Evolutionary conservation across 208 protist genomes (phyloP), one percentile per base, ranked within the genome.

Genomic region (Acanthamoeba castellanii): DNA sequence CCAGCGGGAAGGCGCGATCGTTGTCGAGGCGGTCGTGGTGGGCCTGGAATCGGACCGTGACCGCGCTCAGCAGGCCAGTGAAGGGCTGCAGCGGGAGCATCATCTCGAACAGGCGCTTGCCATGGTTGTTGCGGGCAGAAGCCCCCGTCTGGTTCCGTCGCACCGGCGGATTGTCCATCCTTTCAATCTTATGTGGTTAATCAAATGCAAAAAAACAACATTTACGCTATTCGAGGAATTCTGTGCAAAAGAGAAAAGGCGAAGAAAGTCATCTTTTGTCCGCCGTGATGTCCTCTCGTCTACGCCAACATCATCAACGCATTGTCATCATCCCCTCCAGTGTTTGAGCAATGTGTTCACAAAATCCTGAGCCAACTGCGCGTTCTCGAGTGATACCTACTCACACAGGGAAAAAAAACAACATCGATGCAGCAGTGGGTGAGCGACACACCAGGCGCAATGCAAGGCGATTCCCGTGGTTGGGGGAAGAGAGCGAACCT

Each of bases 331-430:
- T 6, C 66, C 66, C 4, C 13, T 32, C 81, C 81, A 88, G 81
- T 88, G 81, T 22, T 64, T 5, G 25, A 88, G 8, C n/a, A 88
- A 30, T 6, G 30, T 64, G 4, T 27, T 11, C 81, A 88, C 81
- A 42, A 88, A 88, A 6, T 88, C 81, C 81, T 88, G 81, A 11
- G 22, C 81, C 50, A 88, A 27, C 50, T 64, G 22, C 1, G 81
- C 45, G n/a, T 88, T 88, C 81, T 88, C 81, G 3, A 88, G 81
- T 1, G 81, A 88, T 4, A 88, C 81, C 81, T 88, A 4, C 27
- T 20, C 20, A 59, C 55, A 22, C 66, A 25, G 11, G 30, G 14
- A 16, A 42, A 2, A 30, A 30, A 1, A 74, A 74, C 32, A 14
- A 34, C 16, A 59, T 2, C 14, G 2, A n/a, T n/a, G n/a, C n/a